Percentiles rank a stretch among this genome's conserved stretches.
Evolutionary conservation across 495 filamentous ascomycete species (phyloP).

Genomic region (Wilcoxina mikolae): DNA sequence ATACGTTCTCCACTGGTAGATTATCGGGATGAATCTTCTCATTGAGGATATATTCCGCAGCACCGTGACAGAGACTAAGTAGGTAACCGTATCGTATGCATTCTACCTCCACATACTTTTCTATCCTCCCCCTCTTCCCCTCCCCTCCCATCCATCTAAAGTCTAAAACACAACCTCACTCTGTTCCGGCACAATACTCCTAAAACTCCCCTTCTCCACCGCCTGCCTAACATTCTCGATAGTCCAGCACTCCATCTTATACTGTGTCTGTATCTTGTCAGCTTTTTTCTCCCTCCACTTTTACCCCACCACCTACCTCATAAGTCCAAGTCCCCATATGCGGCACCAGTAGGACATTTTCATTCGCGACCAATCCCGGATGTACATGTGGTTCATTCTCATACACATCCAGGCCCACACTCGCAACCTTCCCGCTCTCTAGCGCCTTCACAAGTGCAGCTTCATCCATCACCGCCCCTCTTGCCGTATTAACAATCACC

Average conservation of each 20-base stretch:
- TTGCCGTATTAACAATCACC: constrained; percentile 70
- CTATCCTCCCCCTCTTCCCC: background rate
- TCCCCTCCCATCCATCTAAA: background rate
- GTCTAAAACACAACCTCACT: constrained; percentile 3
- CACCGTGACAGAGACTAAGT: too few relatives aligned
- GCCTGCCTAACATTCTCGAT: constrained; percentile 52
- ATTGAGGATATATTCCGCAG: too few relatives aligned
- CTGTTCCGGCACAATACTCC: constrained; percentile 61
- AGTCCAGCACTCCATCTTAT: constrained; percentile 64
- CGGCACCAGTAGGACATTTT: constrained; percentile 57
- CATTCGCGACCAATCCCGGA: constrained; percentile 51
- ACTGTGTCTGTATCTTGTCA: constrained; percentile 41
- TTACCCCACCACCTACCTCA: constrained; percentile 49
- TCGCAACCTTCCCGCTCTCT: constrained; percentile 50
- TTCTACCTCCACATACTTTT: too few relatives aligned
- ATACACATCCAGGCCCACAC: constrained; percentile 64
- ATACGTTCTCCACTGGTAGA: too few relatives aligned
- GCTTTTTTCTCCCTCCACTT: constrained; percentile 56
- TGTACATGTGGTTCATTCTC: constrained; percentile 65
- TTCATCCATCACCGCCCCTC: constrained; percentile 68
- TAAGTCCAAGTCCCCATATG: constrained; percentile 63
- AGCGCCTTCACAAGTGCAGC: constrained; percentile 55
- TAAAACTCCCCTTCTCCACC: constrained; percentile 47
- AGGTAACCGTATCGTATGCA: too few relatives aligned
- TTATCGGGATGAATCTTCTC: too few relatives aligned